phyloP scores from a whole-genome alignment of 257 asterid genomes.

The Fraxinus anomala region DNA sequence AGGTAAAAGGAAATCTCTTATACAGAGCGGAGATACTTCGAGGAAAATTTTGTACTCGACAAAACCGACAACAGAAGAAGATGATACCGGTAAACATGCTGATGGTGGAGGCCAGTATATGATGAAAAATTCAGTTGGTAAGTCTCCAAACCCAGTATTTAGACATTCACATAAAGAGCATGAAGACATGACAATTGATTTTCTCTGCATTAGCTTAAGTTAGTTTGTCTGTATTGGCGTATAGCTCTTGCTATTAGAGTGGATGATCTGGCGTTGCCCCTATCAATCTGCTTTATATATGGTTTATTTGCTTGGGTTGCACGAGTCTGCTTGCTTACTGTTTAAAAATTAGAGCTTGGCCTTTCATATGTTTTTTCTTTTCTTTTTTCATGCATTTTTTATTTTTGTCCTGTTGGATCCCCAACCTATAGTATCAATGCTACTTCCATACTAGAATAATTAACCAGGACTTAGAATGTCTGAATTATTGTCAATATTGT shows the following conservation, averaged over 20 bases:
- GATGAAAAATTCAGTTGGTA: conserved; percentile 60
- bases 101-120: conserved; percentile 59
- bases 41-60: too few species aligned
- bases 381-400: conserved; percentile 4
- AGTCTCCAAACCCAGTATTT: conserved; percentile 20
- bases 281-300: background rate
- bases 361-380: background rate
- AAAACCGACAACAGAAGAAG: too few species aligned
- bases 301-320: background rate
- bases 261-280: background rate
- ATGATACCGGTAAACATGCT: conserved; percentile 51
- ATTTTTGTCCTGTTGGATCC: conserved; percentile 12
- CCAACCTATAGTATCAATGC: background rate
- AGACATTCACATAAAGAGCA: conserved; percentile 3
- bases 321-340: conserved; percentile 16
- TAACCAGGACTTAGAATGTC: background rate
- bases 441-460: background rate
- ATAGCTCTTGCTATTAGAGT: background rate
- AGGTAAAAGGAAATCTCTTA: conserved; percentile 19
- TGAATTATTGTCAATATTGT: background rate
- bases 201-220: conserved; percentile 2
- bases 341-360: conserved; percentile 4
- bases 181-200: conserved; percentile 3
- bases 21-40: conserved; percentile 13
- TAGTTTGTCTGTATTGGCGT: background rate